Base-by-base conservation (phyloP, 2,329 filamentous ascomycete genomes). In the Botryosphaeria dothidea region DNA sequence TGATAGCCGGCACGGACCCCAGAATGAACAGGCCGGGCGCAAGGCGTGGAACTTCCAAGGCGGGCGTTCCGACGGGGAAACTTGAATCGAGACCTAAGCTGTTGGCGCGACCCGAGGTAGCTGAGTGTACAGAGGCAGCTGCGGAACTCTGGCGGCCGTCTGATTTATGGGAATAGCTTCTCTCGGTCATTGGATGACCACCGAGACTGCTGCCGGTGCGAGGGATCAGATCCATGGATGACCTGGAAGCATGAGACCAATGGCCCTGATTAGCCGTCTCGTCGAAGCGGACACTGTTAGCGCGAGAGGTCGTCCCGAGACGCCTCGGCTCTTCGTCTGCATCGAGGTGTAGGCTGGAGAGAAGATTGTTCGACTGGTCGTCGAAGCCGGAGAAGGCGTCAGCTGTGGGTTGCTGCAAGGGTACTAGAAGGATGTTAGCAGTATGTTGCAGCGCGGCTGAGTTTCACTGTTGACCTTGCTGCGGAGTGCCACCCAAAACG, bases 261-360 rank as follows among this genome's bases (percentile, higher is more conserved):
- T 93, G 93, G 54, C 92, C 91, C 71, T 97, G 93, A 71, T 97
- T 88, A 15, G 94, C 93, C 73, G 92, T 97, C 76, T 98, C 94
- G 74, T 98, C 95, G 72, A 99, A 99, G 41, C 95, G 91, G 70
- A 99, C 95, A 74, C 95, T 98, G 75, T 98, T 98, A 54, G 95
- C 94, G 71, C 95, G 87, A 19, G 95, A 99, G 19, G 92, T 90
- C 21, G 92, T 92, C 62, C 95, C 92, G 68, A 94, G 87, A 41
- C 92, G 88, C 65, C 92, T 89, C 34, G 91, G 91, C 74, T 93
- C 91, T 68, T 98, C 93, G 67, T 97, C 93, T 4, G 90, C 86
- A 68, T 97, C 94, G 6, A 98, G 83, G 66, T 93, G 92, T 65
- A 97, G 84, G 62, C 91, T 92, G 60, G 89, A 90, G 56, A 96